Evolutionary conservation across 2,329 filamentous ascomycete species (phyloP).

Genomic region (Akanthomyces lecanii): DNA sequence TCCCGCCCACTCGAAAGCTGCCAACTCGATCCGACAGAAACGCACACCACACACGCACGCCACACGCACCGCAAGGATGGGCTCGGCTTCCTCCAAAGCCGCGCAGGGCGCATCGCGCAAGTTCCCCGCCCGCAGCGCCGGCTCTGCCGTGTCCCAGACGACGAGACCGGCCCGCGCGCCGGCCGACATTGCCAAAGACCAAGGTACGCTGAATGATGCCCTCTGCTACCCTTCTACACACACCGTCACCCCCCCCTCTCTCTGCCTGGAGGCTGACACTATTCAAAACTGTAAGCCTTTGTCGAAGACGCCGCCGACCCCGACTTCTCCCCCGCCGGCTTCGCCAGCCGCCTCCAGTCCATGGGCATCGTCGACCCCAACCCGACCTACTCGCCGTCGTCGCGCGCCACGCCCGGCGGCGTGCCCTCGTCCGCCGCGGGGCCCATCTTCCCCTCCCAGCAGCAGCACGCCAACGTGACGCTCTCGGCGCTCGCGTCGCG

Average conservation of each 20-base stretch:
- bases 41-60: background rate
- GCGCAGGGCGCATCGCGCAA: slow-evolving; percentile 37
- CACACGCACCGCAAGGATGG: slow-evolving; percentile 31
- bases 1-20: background rate
- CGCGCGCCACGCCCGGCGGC: slow-evolving; percentile 34
- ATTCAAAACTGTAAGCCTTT: slow-evolving; percentile 30
- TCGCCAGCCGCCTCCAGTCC: slow-evolving; percentile 47
- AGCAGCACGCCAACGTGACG: slow-evolving; percentile 38
- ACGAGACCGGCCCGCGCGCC: slow-evolving; percentile 7
- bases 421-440: slow-evolving; percentile 21
- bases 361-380: slow-evolving; percentile 54
- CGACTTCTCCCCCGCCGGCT: slow-evolving; percentile 40
- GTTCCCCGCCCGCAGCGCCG: slow-evolving; percentile 39
- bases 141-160: slow-evolving; percentile 21
- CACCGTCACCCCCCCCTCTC: background rate
- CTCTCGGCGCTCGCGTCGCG: slow-evolving; percentile 47
- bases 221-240: background rate
- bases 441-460: slow-evolving; percentile 28
- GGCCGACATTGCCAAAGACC: slow-evolving; percentile 19
- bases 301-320: slow-evolving; percentile 38
- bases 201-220: background rate
- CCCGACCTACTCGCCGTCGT: slow-evolving; percentile 50
- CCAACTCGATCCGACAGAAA: background rate
- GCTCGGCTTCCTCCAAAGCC: slow-evolving; percentile 44
- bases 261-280: background rate